phyloP scores from a whole-genome alignment of 768 basidiomycete genomes.

The Terana coerulea region DNA sequence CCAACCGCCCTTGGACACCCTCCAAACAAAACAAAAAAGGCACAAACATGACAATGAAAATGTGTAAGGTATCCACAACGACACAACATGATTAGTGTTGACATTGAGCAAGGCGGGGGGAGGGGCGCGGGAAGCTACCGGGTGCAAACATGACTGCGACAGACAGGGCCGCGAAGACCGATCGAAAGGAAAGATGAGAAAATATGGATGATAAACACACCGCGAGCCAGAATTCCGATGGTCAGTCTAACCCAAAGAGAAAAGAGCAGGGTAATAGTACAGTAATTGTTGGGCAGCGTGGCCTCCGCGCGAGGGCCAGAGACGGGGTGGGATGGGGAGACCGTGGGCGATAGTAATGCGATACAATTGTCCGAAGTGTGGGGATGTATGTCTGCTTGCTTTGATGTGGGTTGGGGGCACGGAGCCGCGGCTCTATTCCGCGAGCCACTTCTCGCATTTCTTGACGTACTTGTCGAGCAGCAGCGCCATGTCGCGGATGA shows the following conservation, averaged over 20 bases:
- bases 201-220: slow-evolving; percentile 1
- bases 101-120: no score
- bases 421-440: slow-evolving; percentile 53
- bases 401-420: no score
- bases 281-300: background rate
- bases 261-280: slow-evolving; percentile 4
- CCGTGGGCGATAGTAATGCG: background rate
- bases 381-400: no score
- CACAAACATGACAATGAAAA: no score
- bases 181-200: no score
- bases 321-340: background rate
- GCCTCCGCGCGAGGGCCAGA: background rate
- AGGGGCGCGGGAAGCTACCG: no score
- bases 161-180: no score
- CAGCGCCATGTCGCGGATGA: slow-evolving; percentile 82
- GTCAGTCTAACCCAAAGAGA: slow-evolving; percentile 6
- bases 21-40: no score
- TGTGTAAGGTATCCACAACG: background rate
- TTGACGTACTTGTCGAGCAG: slow-evolving; percentile 91
- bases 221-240: slow-evolving; percentile 4
- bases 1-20: no score
- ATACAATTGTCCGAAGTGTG: background rate
- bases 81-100: no score
- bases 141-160: no score
- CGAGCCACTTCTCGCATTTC: slow-evolving; percentile 90